A percentile compares a stretch with the other conserved stretches of the same genome.
These are phyloP conservation scores for Globisporangium iwayamae DNA, from an alignment of 352 stramenopile species.

Conservation along the genomic window DNA sequence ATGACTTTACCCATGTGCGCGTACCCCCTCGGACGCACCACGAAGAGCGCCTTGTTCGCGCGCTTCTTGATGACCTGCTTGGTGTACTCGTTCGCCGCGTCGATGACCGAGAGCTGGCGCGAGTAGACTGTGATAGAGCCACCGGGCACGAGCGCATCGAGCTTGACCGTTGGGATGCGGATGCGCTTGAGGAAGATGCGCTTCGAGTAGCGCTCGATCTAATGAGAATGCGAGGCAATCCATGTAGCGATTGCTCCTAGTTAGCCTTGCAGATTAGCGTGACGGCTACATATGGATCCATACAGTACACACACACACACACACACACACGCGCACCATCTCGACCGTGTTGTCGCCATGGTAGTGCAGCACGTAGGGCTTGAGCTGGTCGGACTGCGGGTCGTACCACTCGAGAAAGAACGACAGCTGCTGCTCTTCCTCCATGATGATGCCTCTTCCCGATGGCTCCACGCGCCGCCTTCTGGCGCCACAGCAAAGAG, in stretches of 20 bases:
- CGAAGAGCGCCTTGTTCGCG: slow-evolving; percentile 35
- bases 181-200: slow-evolving; percentile 80
- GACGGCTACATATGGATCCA: neutral
- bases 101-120: slow-evolving; percentile 62
- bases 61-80: slow-evolving; percentile 28
- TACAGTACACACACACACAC: neutral
- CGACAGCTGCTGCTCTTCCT: slow-evolving; percentile 58
- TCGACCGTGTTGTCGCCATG: slow-evolving; percentile 70
- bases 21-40: slow-evolving; percentile 53
- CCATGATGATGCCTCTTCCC: slow-evolving; percentile 18
- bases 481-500: neutral
- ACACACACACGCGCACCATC: slow-evolving; percentile 31
- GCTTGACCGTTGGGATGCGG: slow-evolving; percentile 57
- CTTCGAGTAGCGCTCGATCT: slow-evolving; percentile 61
- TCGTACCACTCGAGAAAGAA: slow-evolving; percentile 83
- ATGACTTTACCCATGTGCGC: slow-evolving; percentile 44
- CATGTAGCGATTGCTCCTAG: neutral
- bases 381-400: slow-evolving; percentile 61
- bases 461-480: neutral
- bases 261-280: neutral
- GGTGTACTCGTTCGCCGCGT: slow-evolving; percentile 68
- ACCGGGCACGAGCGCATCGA: slow-evolving; percentile 66
- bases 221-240: neutral
- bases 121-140: slow-evolving; percentile 76
- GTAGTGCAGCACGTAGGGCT: slow-evolving; percentile 74